phyloP scores from a whole-genome alignment of 1,284 basidiomycete genomes.

The Lignosus rhinocerotis region DNA sequence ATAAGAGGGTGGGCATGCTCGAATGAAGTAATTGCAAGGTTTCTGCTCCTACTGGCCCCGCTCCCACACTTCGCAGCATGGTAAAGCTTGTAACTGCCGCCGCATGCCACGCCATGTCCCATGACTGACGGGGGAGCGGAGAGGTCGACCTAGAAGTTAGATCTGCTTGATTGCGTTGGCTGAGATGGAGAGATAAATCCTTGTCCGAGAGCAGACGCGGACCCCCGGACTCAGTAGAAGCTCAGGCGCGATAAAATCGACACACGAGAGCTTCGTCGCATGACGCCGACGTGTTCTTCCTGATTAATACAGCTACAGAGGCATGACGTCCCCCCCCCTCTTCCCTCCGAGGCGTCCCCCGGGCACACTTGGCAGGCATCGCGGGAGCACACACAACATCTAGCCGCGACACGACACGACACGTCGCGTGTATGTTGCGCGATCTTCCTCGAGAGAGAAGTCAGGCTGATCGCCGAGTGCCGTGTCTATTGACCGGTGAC shows the following conservation, averaged over 20 bases:
- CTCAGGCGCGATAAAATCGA: slow-evolving; percentile 8
- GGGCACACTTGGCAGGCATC: neutral
- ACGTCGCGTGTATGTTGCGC: neutral
- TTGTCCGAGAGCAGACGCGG: slow-evolving; percentile 10
- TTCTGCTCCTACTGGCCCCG: slow-evolving; percentile 11
- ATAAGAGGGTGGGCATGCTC: neutral
- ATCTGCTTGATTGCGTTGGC: slow-evolving; percentile 10
- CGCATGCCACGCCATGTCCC: slow-evolving; percentile 14
- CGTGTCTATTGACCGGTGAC: slow-evolving; percentile 1
- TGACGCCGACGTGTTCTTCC: neutral
- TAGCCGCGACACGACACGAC: neutral
- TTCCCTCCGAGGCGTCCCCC: neutral
- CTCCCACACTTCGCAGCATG: slow-evolving; percentile 15
- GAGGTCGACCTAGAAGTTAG: slow-evolving; percentile 18
- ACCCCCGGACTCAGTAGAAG: slow-evolving; percentile 15
- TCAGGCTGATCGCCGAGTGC: neutral
- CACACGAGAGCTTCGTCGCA: neutral
- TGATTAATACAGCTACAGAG: neutral
- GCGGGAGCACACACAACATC: neutral
- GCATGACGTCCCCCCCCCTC: neutral
- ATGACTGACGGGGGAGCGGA: slow-evolving; percentile 19
- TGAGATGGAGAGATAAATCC: slow-evolving; percentile 6
- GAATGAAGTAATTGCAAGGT: slow-evolving; percentile 10
- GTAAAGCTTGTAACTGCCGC: slow-evolving; percentile 8
- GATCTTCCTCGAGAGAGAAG: slow-evolving; percentile 1